Evolutionary conservation across 2,329 filamentous ascomycete genomes (phyloP).

Genomic region (Furcasterigmium furcatum): DNA sequence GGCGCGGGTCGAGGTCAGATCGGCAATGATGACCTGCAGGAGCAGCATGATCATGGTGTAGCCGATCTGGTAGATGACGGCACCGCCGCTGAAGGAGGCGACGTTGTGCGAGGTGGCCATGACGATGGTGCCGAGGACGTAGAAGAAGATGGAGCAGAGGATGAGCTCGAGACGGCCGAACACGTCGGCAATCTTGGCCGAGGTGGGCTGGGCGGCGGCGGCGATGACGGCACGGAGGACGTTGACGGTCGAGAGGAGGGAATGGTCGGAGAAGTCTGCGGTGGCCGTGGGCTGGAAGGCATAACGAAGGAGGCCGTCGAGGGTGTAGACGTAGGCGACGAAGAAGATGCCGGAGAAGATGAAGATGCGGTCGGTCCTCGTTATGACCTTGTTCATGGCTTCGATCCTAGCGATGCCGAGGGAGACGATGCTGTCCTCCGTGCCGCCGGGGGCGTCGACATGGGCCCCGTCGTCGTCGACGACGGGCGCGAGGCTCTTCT

Average conservation of each 20-base stretch:
- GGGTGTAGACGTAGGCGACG: constrained; percentile 60
- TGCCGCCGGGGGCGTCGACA: not conserved
- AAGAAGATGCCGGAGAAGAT: constrained; percentile 62
- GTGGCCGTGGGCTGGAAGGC: constrained; percentile 55
- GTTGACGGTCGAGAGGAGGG: constrained; percentile 53
- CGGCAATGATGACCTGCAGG: constrained; percentile 58
- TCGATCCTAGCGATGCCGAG: constrained; percentile 59
- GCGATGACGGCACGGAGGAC: constrained; percentile 57
- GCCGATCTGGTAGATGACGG: constrained; percentile 55
- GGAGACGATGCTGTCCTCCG: constrained; percentile 19
- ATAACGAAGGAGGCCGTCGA: constrained; percentile 55
- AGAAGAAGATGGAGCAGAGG: constrained; percentile 56
- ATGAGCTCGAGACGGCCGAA: constrained; percentile 61
- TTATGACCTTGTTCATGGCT: constrained; percentile 50
- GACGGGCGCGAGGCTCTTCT: not conserved
- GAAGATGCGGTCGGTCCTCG: constrained; percentile 45
- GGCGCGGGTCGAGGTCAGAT: constrained; percentile 56
- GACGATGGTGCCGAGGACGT: constrained; percentile 49
- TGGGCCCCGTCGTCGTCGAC: not conserved
- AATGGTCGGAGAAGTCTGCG: constrained; percentile 45
- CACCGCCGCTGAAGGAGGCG: constrained; percentile 48
- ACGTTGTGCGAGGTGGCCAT: constrained; percentile 47
- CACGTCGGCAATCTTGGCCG: constrained; percentile 59
- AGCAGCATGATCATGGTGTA: constrained; percentile 56
- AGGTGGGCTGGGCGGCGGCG: constrained; percentile 53